These are phyloP conservation scores for Acarospora socialis DNA, from an alignment of 2,329 filamentous ascomycete genomes.

Conservation along the genomic window DNA sequence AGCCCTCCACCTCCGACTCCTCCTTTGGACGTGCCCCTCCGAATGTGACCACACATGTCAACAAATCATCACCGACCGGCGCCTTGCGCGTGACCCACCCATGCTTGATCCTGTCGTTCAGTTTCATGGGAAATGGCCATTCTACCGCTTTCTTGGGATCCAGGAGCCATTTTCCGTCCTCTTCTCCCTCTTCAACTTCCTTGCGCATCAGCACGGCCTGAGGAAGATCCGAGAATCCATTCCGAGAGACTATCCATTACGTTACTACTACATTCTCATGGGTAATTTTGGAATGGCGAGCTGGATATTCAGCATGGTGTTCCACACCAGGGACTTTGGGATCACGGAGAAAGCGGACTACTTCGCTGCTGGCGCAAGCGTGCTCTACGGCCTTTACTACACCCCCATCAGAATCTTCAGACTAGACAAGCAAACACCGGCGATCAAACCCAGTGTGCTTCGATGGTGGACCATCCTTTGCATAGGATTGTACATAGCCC, in stretches of 20 bases:
- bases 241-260: conserved; percentile 58
- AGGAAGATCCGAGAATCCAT: conserved; percentile 53
- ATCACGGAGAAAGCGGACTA: conserved; percentile 92
- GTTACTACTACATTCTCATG: conserved; percentile 66
- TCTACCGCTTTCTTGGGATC: conserved; percentile 75
- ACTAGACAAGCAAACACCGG: conserved; percentile 47
- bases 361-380: conserved; percentile 77
- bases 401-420: conserved; percentile 69
- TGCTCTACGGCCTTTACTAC: conserved; percentile 85
- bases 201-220: conserved; percentile 70
- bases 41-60: conserved; percentile 99
- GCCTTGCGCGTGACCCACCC: conserved; percentile 49
- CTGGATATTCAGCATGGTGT: conserved; percentile 82
- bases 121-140: conserved; percentile 99
- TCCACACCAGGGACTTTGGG: conserved; percentile 78
- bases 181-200: conserved; percentile 84
- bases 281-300: conserved; percentile 67
- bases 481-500: conserved; percentile 52
- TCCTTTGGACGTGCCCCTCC: conserved; percentile 80
- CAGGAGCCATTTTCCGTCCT: conserved; percentile 90
- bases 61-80: conserved; percentile 67
- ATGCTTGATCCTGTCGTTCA: conserved; percentile 61
- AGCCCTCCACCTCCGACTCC: conserved; percentile 74
- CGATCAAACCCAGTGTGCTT: conserved; percentile 34
- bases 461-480: conserved; percentile 66